Percentiles rank a stretch among this genome's conserved stretches.
Evolutionary conservation across 1,284 basidiomycete genomes (phyloP).

Genomic region (Boletus albobrunnescens): DNA sequence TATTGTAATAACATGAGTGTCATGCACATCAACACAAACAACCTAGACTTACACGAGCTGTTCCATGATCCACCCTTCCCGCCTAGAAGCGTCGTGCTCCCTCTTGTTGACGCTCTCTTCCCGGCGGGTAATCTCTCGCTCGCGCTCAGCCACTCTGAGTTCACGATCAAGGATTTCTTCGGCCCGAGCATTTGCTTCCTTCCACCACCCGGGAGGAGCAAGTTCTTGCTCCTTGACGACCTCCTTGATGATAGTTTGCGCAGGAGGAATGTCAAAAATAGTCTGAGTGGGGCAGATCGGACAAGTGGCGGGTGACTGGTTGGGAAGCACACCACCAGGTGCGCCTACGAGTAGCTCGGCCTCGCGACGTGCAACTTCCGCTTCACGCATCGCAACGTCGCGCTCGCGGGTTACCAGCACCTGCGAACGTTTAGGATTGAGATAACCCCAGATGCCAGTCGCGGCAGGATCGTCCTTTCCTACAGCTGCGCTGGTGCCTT

Average conservation of each 20-base stretch:
- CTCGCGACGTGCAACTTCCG: constrained; percentile 79
- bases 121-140: constrained; percentile 76
- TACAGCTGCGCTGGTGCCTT: constrained; percentile 28
- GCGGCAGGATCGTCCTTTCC: constrained; percentile 40
- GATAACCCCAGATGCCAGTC: constrained; percentile 60
- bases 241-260: constrained; percentile 79
- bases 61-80: constrained; percentile 85
- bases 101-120: constrained; percentile 78
- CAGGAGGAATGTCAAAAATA: constrained; percentile 51
- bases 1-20: constrained; percentile 32
- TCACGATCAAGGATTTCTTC: constrained; percentile 80
- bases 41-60: constrained; percentile 68
- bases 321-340: constrained; percentile 67
- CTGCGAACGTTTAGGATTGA: constrained; percentile 76
- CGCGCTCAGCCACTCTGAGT: constrained; percentile 75
- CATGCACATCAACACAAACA: not conserved
- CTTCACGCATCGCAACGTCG: constrained; percentile 71
- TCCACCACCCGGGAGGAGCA: constrained; percentile 70
- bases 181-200: constrained; percentile 56
- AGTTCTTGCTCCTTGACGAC: constrained; percentile 75
- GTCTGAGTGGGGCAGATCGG: constrained; percentile 53
- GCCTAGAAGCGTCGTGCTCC: constrained; percentile 77
- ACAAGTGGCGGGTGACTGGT: constrained; percentile 48
- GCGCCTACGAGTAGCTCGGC: constrained; percentile 76
- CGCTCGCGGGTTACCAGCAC: constrained; percentile 72